These are phyloP conservation scores for Phoma herbarum DNA, from an alignment of 2,329 filamentous ascomycete genomes.

Conservation along the genomic window DNA sequence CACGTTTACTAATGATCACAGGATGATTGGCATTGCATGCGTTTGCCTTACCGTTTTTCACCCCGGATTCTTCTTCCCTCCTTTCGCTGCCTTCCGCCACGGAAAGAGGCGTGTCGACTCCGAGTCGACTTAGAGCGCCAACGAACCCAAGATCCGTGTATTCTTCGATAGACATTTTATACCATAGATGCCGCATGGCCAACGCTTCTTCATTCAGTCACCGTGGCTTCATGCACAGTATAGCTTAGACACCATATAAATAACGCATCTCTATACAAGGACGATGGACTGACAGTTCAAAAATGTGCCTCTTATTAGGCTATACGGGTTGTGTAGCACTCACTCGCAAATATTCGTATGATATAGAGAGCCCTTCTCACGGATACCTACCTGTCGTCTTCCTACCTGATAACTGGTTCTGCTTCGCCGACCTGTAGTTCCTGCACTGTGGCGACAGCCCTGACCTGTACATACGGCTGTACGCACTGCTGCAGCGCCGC, in stretches of 20 bases:
- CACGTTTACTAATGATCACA: slow-evolving; percentile 16
- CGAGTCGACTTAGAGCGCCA: slow-evolving; percentile 1
- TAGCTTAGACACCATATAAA: background rate
- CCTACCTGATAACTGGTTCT: background rate
- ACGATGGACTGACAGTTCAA: background rate
- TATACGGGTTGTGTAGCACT: background rate
- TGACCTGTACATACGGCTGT: background rate
- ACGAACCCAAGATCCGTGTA: background rate
- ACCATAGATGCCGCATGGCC: background rate
- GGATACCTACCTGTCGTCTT: background rate
- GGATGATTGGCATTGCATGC: slow-evolving; percentile 43
- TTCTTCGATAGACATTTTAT: slow-evolving; percentile 3
- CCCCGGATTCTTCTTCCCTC: slow-evolving; percentile 41
- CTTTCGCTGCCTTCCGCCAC: slow-evolving; percentile 35
- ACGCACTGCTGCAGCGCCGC: background rate
- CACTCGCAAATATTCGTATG: background rate
- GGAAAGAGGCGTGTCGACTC: slow-evolving; percentile 12
- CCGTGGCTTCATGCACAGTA: background rate
- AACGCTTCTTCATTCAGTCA: background rate
- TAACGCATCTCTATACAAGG: background rate
- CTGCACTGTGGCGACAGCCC: no score
- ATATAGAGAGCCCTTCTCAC: background rate
- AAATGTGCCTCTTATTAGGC: background rate
- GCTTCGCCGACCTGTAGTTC: no score
- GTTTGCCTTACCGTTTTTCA: slow-evolving; percentile 37